These are phyloP conservation scores for Pseudozyma sp. DNA, from an alignment of 1,284 basidiomycete species.

Conservation along the genomic window DNA sequence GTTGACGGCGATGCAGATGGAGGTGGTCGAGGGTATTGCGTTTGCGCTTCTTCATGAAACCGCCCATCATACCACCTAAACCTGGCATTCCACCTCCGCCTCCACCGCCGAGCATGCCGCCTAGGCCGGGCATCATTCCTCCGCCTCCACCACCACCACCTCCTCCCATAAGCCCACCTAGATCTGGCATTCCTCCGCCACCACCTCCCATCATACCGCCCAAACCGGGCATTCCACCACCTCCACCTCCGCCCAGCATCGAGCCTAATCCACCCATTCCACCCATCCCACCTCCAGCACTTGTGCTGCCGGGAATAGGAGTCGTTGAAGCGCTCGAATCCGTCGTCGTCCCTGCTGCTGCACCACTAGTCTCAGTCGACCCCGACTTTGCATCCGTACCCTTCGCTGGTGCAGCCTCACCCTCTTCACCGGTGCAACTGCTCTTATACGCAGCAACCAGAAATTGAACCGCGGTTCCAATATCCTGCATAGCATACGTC, in stretches of 20 bases:
- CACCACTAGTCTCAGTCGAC: background rate
- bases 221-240: no score
- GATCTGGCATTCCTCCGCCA: no score
- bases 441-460: constrained; percentile 24
- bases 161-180: no score
- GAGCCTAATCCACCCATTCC: constrained; percentile 3
- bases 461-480: constrained; percentile 17
- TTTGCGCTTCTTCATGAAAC: constrained; percentile 2
- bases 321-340: background rate
- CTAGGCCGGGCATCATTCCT: no score
- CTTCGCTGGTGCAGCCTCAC: constrained; percentile 1
- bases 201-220: no score
- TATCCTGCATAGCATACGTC: constrained; percentile 16
- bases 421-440: background rate
- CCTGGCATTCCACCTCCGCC: constrained; percentile 1
- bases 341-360: background rate
- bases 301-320: no score
- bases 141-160: no score
- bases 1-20: no score
- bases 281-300: background rate
- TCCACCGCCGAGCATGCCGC: constrained; percentile 4
- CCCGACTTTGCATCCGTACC: background rate
- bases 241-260: background rate
- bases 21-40: no score
- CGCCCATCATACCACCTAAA: background rate